A percentile compares a stretch with the other conserved stretches of the same genome.
Evolutionary conservation across 1,139 yeast species (phyloP).

Genomic region (Diutina ranongensis): DNA sequence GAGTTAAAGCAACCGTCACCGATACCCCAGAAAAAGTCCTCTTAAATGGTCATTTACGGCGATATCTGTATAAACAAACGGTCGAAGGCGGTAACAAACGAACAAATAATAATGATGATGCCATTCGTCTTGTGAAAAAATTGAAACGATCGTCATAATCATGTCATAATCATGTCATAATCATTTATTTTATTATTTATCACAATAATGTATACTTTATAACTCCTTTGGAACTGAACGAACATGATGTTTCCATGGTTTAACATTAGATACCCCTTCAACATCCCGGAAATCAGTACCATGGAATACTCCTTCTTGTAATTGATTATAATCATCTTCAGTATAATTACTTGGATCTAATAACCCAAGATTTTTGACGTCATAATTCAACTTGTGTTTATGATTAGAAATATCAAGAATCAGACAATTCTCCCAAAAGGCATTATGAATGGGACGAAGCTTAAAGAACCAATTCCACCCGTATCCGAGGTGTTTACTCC

Average conservation of each 20-base stretch:
- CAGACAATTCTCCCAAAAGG: conserved; percentile 4
- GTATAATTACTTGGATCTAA: background rate
- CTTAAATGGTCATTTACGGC: conserved; percentile 60
- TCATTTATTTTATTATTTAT: too few relatives aligned
- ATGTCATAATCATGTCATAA: too few relatives aligned
- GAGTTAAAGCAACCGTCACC: conserved; percentile 50
- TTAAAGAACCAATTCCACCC: background rate
- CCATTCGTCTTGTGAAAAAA: background rate
- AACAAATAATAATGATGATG: conserved; percentile 7
- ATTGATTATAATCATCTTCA: background rate
- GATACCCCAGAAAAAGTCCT: conserved; percentile 53
- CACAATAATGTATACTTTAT: too few relatives aligned
- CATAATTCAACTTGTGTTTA: background rate
- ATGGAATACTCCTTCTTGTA: conserved; percentile 1
- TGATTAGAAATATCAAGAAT: conserved; percentile 2
- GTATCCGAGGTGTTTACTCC: background rate
- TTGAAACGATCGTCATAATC: background rate
- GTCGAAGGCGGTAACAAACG: conserved; percentile 27
- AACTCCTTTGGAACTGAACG: background rate
- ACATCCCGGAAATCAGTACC: conserved; percentile 4
- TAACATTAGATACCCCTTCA: background rate
- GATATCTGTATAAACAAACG: conserved; percentile 60
- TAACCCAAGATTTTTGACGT: background rate
- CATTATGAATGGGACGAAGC: conserved; percentile 5
- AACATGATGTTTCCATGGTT: background rate